These are phyloP conservation scores for Populus hybrid DNA, from an alignment of 441 rosid genomes.

Conservation along the genomic window DNA sequence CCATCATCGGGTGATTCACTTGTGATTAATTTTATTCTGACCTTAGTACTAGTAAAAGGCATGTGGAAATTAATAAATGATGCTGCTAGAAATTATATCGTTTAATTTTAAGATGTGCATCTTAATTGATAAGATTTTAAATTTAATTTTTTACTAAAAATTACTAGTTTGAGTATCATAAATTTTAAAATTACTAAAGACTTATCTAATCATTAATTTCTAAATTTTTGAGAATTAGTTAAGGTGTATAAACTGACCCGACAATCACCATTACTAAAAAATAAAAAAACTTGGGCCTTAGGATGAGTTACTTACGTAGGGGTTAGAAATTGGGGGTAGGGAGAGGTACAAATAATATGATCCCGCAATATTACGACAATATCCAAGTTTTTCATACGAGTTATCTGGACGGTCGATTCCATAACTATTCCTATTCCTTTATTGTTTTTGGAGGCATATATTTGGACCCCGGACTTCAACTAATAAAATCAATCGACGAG, in stretches of 20 bases:
- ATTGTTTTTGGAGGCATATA: neutral
- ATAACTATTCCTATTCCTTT: neutral
- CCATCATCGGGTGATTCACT: neutral
- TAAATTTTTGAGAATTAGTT: no score
- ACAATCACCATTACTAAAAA: no score
- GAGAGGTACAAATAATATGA: neutral
- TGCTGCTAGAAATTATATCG: neutral
- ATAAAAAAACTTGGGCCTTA: no score
- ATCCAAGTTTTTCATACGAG: neutral
- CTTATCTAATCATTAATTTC: no score
- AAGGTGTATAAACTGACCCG: no score
- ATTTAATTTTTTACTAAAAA: neutral
- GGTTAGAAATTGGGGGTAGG: neutral
- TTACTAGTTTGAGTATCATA: neutral
- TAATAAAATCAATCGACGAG: neutral
- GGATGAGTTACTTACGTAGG: neutral
- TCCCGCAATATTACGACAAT: neutral
- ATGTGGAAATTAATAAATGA: neutral
- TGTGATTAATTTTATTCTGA: constrained; percentile 3
- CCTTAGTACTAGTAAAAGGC: neutral
- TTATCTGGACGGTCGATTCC: neutral
- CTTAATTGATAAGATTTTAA: no score
- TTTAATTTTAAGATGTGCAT: no score
- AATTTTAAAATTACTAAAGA: no score
- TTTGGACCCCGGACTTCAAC: neutral